Evolutionary conservation across 2,329 filamentous ascomycete species (phyloP).

Genomic region (Sarocladium kiliense): DNA sequence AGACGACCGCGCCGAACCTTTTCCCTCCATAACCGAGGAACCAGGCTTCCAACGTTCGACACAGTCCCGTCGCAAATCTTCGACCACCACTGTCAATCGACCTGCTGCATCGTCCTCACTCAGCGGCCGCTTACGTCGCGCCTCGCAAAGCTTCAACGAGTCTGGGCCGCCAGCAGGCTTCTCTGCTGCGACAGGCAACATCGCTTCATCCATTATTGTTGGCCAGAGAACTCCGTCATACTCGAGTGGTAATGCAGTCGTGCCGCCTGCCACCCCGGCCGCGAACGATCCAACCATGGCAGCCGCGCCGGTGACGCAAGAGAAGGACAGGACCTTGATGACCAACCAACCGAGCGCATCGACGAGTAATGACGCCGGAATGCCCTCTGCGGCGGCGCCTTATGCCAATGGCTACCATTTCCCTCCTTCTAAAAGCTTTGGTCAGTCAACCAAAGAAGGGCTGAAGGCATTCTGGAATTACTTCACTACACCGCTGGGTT

Average conservation of each 20-base stretch:
- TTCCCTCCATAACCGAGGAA: slow-evolving; percentile 19
- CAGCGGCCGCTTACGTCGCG: slow-evolving; percentile 25
- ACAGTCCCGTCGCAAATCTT: slow-evolving; percentile 8
- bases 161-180: slow-evolving; percentile 43
- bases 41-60: slow-evolving; percentile 7
- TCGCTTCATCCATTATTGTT: slow-evolving; percentile 35
- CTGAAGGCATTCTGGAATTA: slow-evolving; percentile 65
- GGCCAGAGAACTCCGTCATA: slow-evolving; percentile 12
- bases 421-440: slow-evolving; percentile 55
- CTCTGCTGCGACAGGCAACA: slow-evolving; percentile 39
- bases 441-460: slow-evolving; percentile 52
- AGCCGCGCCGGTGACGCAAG: slow-evolving; percentile 4
- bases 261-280: slow-evolving; percentile 13
- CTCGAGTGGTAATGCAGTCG: slow-evolving; percentile 5
- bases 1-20: slow-evolving; percentile 19
- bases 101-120: slow-evolving; percentile 25
- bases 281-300: slow-evolving; percentile 14
- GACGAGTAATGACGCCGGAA: slow-evolving; percentile 12
- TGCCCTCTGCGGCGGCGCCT: slow-evolving; percentile 28
- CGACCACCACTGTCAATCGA: slow-evolving; percentile 9
- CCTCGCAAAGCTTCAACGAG: slow-evolving; percentile 34
- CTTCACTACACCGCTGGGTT: slow-evolving; percentile 68
- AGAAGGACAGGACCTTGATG: slow-evolving; percentile 14
- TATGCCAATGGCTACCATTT: slow-evolving; percentile 64
- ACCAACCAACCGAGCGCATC: slow-evolving; percentile 14